A percentile compares a stretch with the other conserved stretches of the same genome.
phyloP scores from a whole-genome alignment of 2,329 filamentous ascomycete genomes.

The Hypoxylon sp. region DNA sequence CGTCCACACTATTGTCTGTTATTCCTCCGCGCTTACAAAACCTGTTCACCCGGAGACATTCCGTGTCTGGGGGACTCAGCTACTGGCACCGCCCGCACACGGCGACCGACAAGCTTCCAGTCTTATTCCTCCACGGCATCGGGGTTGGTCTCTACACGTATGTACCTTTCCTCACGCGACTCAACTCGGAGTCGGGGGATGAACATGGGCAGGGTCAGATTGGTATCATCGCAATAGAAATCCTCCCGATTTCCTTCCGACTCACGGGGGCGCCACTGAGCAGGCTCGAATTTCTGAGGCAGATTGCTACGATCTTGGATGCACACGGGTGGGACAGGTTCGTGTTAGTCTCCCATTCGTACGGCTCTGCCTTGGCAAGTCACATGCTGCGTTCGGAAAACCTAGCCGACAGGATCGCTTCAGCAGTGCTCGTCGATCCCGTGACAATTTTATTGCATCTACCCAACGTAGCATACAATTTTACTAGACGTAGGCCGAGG shows the following conservation, averaged over 20 bases:
- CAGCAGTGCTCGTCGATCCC: conserved; percentile 69
- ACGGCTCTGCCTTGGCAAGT: conserved; percentile 74
- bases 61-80: conserved; percentile 65
- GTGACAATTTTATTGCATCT: conserved; percentile 78
- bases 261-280: conserved; percentile 68
- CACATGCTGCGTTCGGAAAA: conserved; percentile 69
- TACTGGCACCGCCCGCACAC: conserved; percentile 79
- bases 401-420: conserved; percentile 66
- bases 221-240: conserved; percentile 76
- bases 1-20: conserved; percentile 59
- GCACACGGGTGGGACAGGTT: conserved; percentile 71
- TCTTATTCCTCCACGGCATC: conserved; percentile 80
- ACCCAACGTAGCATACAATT: conserved; percentile 80
- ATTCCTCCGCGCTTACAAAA: conserved; percentile 72
- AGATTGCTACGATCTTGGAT: conserved; percentile 71
- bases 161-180: conserved; percentile 67
- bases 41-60: conserved; percentile 62
- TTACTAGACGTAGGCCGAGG: conserved; percentile 68
- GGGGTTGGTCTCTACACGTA: conserved; percentile 78
- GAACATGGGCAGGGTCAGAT: conserved; percentile 64
- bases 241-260: conserved; percentile 76
- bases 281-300: conserved; percentile 67
- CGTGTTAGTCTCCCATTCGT: conserved; percentile 74
- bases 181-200: conserved; percentile 58
- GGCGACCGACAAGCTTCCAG: conserved; percentile 67